phyloP scores from a whole-genome alignment of 805 yeast genomes.

The Lipomyces yamanashiensis region DNA sequence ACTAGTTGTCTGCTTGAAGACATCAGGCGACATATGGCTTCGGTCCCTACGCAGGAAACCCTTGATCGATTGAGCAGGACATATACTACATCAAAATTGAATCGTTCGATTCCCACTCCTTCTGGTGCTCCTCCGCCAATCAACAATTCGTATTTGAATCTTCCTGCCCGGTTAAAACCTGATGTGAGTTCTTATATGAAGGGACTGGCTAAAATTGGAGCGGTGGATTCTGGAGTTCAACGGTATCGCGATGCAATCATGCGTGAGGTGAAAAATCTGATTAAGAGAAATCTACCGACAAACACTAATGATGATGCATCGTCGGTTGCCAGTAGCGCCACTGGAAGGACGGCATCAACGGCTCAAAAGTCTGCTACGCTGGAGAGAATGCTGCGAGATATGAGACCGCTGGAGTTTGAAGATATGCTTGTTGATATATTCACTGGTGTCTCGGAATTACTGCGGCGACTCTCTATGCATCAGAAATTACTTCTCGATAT shows the following conservation, averaged over 20 bases:
- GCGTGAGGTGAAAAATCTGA: constrained; percentile 71
- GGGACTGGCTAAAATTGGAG: constrained; percentile 52
- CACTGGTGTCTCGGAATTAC: constrained; percentile 68
- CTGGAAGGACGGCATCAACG: constrained; percentile 39
- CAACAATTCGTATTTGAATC: constrained; percentile 48
- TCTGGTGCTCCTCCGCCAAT: constrained; percentile 30
- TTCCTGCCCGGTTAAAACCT: constrained; percentile 50
- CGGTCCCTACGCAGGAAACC: constrained; percentile 55
- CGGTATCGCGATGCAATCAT: constrained; percentile 70
- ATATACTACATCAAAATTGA: constrained; percentile 37
- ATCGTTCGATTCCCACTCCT: constrained; percentile 13
- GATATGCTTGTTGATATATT: constrained; percentile 66
- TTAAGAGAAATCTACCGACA: constrained; percentile 65
- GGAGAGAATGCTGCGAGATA: constrained; percentile 59
- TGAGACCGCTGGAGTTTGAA: constrained; percentile 78
- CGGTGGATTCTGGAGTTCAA: constrained; percentile 55
- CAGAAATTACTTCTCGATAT: constrained; percentile 78
- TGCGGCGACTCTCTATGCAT: constrained; percentile 74
- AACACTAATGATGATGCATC: constrained; percentile 45
- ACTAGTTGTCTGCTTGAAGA: constrained; percentile 62
- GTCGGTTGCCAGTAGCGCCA: constrained; percentile 41
- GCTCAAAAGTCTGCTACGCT: constrained; percentile 49
- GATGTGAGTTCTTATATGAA: constrained; percentile 55
- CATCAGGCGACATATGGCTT: constrained; percentile 60
- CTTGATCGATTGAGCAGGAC: constrained; percentile 53